Evolutionary conservation across 768 basidiomycete genomes (phyloP).

Genomic region (Cytidiella melzeri): DNA sequence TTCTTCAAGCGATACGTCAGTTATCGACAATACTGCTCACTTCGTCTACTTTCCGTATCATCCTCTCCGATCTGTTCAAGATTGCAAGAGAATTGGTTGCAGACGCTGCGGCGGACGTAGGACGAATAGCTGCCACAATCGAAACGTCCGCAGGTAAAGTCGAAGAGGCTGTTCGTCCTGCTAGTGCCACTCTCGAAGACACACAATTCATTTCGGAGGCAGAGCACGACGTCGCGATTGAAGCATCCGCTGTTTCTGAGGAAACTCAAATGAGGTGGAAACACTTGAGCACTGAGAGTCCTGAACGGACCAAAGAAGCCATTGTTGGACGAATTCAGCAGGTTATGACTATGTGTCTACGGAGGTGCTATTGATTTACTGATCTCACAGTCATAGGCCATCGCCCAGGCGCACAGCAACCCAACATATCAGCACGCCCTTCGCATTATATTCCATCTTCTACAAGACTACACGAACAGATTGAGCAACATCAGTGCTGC

Average conservation of each 20-base stretch:
- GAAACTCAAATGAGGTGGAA: conserved; percentile 2
- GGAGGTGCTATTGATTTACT: too few species aligned
- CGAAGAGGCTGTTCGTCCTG: neutral
- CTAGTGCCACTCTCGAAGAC: conserved; percentile 5
- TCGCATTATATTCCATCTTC: conserved; percentile 12
- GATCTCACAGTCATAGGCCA: conserved; percentile 6
- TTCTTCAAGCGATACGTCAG: conserved; percentile 10
- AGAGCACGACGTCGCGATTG: conserved; percentile 1
- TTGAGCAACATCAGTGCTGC: neutral
- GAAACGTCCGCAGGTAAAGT: neutral
- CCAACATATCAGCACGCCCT: conserved; percentile 15
- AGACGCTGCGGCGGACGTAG: conserved; percentile 6
- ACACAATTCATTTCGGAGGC: neutral
- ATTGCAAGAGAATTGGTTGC: conserved; percentile 17
- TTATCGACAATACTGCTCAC: conserved; percentile 15
- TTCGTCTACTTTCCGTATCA: conserved; percentile 19
- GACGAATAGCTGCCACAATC: neutral
- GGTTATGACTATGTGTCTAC: too few species aligned
- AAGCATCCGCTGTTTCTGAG: neutral
- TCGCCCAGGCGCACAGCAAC: conserved; percentile 13
- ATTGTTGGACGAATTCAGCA: conserved; percentile 15
- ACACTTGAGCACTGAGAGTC: conserved; percentile 5
- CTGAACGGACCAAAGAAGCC: conserved; percentile 14
- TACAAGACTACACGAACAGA: conserved; percentile 14
- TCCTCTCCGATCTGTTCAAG: conserved; percentile 18